These are phyloP conservation scores for Chaetomiaceae sp. DNA, from an alignment of 2,329 filamentous ascomycete genomes.

Conservation along the genomic window DNA sequence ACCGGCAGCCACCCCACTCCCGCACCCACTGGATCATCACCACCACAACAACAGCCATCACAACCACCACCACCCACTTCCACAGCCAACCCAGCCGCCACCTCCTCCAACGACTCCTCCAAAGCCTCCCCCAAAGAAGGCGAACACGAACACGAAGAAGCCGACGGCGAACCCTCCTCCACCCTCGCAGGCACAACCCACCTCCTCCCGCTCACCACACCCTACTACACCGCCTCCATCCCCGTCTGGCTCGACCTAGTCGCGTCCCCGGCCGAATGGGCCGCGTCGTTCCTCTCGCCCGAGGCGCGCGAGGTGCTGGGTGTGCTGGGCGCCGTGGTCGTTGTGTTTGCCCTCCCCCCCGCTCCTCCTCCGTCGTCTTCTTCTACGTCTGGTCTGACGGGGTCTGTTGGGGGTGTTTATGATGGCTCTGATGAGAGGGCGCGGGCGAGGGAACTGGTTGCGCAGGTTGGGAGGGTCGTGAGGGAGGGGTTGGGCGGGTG, in stretches of 20 bases:
- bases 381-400: neutral
- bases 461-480: constrained; percentile 49
- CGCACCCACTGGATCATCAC: neutral
- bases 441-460: constrained; percentile 38
- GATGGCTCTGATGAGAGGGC: too few species aligned
- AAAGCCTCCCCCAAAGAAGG: too few species aligned
- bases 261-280: constrained; percentile 46
- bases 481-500: constrained; percentile 53
- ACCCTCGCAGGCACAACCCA: constrained; percentile 56
- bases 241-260: constrained; percentile 65
- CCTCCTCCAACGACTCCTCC: too few species aligned
- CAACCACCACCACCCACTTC: constrained; percentile 1
- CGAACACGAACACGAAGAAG: constrained; percentile 19
- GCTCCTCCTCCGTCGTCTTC: constrained; percentile 3
- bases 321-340: constrained; percentile 55
- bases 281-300: constrained; percentile 49
- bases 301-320: constrained; percentile 58
- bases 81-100: constrained; percentile 21
- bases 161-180: constrained; percentile 27
- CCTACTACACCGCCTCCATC: constrained; percentile 55
- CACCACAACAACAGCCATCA: constrained; percentile 5
- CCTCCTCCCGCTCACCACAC: constrained; percentile 46
- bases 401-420: neutral
- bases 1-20: constrained; percentile 17
- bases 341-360: constrained; percentile 41